A percentile compares a stretch with the other conserved stretches of the same genome.
phyloP scores from a whole-genome alignment of 306 rosid species.

The Senna siamea region DNA sequence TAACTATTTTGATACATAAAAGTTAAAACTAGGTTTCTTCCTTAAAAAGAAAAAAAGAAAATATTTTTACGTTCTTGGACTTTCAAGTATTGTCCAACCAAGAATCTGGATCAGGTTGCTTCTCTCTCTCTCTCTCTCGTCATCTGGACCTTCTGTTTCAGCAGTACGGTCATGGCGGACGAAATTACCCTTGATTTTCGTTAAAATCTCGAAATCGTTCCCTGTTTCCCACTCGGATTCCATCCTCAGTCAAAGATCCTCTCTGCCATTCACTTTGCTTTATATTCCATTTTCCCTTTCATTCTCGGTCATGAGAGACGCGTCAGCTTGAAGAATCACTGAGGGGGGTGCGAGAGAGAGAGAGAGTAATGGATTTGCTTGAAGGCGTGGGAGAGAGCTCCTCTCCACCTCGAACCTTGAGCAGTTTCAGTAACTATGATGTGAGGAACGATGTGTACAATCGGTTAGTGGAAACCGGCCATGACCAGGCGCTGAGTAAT shows the following conservation, averaged over 20 bases:
- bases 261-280: slow-evolving; percentile 1
- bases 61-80: not conserved
- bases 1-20: no score
- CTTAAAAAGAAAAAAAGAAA: no score
- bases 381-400: slow-evolving; percentile 99
- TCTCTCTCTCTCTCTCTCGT: not conserved
- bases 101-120: not conserved
- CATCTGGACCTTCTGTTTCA: not conserved
- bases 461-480: slow-evolving; percentile 71
- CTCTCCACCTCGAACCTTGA: slow-evolving; percentile 83
- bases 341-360: not conserved
- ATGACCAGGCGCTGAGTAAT: slow-evolving; percentile 62
- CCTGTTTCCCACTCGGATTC: slow-evolving; percentile 38
- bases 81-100: not conserved
- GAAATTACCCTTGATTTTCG: slow-evolving; percentile 42
- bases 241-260: slow-evolving; percentile 47
- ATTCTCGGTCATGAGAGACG: slow-evolving; percentile 34
- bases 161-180: slow-evolving; percentile 25
- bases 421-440: slow-evolving; percentile 67
- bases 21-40: no score
- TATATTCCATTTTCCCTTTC: slow-evolving; percentile 30
- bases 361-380: slow-evolving; percentile 69
- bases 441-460: slow-evolving; percentile 77
- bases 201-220: slow-evolving; percentile 21
- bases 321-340: slow-evolving; percentile 17